A percentile compares a stretch with the other conserved stretches of the same genome.
Evolutionary conservation across 2,329 filamentous ascomycete species (phyloP).

Genomic region (Fusarium sp.): DNA sequence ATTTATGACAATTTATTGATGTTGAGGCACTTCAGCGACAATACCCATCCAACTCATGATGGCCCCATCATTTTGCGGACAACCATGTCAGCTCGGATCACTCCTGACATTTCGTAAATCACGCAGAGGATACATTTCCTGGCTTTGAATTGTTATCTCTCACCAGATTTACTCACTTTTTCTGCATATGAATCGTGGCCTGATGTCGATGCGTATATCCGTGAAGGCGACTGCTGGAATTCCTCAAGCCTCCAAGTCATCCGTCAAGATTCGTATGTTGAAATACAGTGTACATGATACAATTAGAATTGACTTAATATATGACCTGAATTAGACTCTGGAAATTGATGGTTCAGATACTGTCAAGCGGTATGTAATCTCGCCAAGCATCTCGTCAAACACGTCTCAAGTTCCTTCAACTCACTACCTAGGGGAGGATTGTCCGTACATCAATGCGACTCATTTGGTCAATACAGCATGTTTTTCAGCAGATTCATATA

Average conservation of each 20-base stretch:
- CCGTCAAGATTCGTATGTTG: neutral
- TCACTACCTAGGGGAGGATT: too few relatives aligned
- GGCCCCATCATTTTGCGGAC: neutral
- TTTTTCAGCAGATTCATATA: too few relatives aligned
- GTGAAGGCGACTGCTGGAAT: neutral
- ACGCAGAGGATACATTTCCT: neutral
- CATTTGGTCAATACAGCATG: too few relatives aligned
- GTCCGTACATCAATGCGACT: too few relatives aligned
- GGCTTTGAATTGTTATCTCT: neutral
- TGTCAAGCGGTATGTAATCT: neutral
- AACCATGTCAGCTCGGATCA: neutral
- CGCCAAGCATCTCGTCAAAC: neutral
- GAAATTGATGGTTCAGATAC: neutral
- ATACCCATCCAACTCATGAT: slow-evolving; percentile 15
- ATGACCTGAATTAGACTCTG: too few relatives aligned
- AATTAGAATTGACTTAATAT: neutral
- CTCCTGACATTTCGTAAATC: neutral
- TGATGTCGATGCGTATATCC: neutral
- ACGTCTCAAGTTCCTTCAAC: too few relatives aligned
- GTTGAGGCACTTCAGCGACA: neutral
- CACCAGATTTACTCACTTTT: neutral
- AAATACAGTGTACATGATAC: neutral
- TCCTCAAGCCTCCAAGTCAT: too few relatives aligned
- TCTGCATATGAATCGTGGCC: neutral
- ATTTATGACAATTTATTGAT: neutral